These are phyloP conservation scores for Ophryocystis elektroscirrha DNA, from an alignment of 169 alveolate genomes.

Conservation along the genomic window DNA sequence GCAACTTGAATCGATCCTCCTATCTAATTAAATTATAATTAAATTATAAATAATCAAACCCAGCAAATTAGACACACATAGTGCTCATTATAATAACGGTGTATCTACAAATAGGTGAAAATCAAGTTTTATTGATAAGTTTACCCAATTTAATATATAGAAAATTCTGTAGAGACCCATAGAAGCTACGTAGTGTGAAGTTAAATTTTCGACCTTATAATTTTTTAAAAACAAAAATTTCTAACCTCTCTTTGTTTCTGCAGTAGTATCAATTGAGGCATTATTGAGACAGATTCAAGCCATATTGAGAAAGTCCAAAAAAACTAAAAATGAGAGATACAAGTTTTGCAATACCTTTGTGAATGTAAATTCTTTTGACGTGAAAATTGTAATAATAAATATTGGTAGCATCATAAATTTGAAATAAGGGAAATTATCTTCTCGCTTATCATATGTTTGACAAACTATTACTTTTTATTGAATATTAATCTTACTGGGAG, in stretches of 20 bases:
- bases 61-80: constrained; percentile 57
- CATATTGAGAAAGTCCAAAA: constrained; percentile 78
- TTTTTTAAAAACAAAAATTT: not conserved
- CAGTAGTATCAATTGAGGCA: constrained; percentile 75
- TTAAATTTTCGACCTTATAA: constrained; percentile 66
- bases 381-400: constrained; percentile 34
- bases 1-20: constrained; percentile 77
- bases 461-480: no score
- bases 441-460: constrained; percentile 66
- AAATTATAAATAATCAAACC: not conserved
- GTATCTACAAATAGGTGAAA: constrained; percentile 9
- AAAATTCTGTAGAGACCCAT: constrained; percentile 74
- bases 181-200: constrained; percentile 73
- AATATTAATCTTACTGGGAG: no score
- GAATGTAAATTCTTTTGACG: constrained; percentile 23
- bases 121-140: not conserved
- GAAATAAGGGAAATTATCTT: constrained; percentile 69
- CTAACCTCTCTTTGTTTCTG: no score
- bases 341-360: no score
- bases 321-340: no score
- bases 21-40: not conserved
- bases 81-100: constrained; percentile 51
- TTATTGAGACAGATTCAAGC: constrained; percentile 82
- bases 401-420: constrained; percentile 56
- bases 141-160: constrained; percentile 67